Evolutionary conservation across 2,329 filamentous ascomycete species (phyloP).

Genomic region (Rutstroemia sp.): DNA sequence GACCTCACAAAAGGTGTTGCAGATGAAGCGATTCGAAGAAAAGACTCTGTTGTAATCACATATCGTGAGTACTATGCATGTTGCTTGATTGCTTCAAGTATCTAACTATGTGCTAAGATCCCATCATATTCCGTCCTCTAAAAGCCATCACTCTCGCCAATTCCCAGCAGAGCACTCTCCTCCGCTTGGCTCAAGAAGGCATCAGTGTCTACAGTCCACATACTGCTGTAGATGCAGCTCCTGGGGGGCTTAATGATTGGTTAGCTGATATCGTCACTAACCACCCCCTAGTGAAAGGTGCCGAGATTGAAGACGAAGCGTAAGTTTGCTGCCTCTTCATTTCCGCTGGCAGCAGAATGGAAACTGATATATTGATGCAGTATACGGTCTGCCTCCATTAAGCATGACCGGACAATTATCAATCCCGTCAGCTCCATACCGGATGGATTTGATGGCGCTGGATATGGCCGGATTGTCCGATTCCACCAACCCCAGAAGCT

Average conservation of each 20-base stretch:
- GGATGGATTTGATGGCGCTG: constrained; percentile 23
- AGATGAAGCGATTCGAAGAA: constrained; percentile 75
- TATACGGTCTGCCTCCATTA: background rate
- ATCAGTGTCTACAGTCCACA: constrained; percentile 96
- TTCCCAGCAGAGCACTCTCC: constrained; percentile 77
- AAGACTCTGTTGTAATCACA: constrained; percentile 73
- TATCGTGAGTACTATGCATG: constrained; percentile 58
- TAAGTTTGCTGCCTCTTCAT: background rate
- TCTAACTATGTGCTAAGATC: constrained; percentile 49
- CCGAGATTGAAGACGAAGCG: background rate
- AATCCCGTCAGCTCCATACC: constrained; percentile 20
- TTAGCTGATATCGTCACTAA: constrained; percentile 72
- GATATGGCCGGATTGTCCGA: constrained; percentile 29
- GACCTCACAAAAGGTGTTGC: constrained; percentile 86
- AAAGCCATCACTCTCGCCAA: constrained; percentile 82
- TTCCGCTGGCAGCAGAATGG: background rate
- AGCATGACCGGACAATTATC: constrained; percentile 20
- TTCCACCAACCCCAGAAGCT: constrained; percentile 23
- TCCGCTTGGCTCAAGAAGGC: constrained; percentile 74
- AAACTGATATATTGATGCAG: constrained; percentile 16
- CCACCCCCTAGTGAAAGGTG: background rate
- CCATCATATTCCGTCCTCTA: constrained; percentile 89
- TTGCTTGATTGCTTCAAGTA: background rate
- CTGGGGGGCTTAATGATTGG: constrained; percentile 86
- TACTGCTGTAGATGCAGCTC: constrained; percentile 85